These are phyloP conservation scores for Artemisia tridentata DNA, from an alignment of 129 eudicot genomes.

Conservation along the genomic window DNA sequence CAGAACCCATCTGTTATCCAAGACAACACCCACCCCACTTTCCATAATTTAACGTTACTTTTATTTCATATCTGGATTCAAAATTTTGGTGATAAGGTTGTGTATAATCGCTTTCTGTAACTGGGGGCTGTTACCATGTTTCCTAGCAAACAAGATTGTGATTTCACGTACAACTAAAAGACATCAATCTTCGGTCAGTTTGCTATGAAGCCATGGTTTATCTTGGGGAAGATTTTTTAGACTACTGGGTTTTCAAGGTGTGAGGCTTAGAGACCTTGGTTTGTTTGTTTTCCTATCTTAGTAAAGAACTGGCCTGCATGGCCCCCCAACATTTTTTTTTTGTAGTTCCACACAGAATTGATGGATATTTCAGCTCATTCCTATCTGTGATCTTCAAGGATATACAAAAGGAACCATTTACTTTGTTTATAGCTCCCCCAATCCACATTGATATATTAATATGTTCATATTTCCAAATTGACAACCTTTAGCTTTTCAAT, in stretches of 20 bases:
- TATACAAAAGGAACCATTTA: too few species aligned
- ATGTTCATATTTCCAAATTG: slow-evolving; percentile 1
- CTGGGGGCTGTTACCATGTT: not conserved
- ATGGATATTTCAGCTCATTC: not conserved
- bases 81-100: not conserved
- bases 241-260: not conserved
- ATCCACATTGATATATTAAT: not conserved
- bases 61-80: not conserved
- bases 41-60: not conserved
- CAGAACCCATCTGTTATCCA: not conserved
- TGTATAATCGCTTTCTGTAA: not conserved
- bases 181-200: not conserved
- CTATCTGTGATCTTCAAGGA: too few species aligned
- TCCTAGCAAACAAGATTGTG: not conserved
- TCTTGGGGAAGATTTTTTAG: too few species aligned
- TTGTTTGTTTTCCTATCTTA: slow-evolving; percentile 3
- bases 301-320: not conserved
- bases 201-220: too few species aligned
- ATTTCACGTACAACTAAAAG: not conserved
- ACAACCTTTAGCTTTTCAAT: not conserved
- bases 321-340: not conserved
- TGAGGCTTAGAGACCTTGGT: slow-evolving; percentile 7
- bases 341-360: not conserved
- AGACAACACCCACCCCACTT: not conserved
- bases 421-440: too few species aligned